Conservation (phyloP, 805 yeast genomes). For the Candida awuae region DNA sequence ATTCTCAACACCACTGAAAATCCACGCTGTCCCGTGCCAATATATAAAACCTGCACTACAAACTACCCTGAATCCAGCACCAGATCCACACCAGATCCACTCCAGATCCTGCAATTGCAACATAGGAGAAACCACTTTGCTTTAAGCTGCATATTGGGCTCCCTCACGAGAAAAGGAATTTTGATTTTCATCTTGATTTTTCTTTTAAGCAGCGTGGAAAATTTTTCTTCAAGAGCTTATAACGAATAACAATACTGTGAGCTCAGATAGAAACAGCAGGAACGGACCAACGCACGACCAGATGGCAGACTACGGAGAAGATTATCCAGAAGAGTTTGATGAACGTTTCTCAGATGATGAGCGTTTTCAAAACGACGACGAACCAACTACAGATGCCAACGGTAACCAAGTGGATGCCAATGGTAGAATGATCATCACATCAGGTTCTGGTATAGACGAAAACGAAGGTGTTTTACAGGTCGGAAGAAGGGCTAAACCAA, state of each 20-base stretch:
- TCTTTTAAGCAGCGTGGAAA: too few species aligned
- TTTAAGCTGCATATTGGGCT: too few species aligned
- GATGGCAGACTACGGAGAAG: conserved; percentile 53
- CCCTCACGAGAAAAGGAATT: too few species aligned
- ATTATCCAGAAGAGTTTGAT: conserved; percentile 34
- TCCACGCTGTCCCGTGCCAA: too few species aligned
- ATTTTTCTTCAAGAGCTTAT: too few species aligned
- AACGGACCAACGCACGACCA: conserved; percentile 1
- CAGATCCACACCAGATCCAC: too few species aligned
- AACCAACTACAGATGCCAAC: conserved; percentile 2
- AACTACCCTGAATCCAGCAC: too few species aligned
- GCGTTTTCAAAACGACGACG: conserved; percentile 27
- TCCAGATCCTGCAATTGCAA: too few species aligned
- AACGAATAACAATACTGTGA: neutral
- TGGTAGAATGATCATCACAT: conserved; percentile 57
- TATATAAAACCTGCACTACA: too few species aligned
- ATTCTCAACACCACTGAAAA: too few species aligned
- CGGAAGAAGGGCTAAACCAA: conserved; percentile 30
- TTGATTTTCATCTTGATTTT: too few species aligned
- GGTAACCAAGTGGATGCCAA: conserved; percentile 37
- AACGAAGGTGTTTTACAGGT: conserved; percentile 29
- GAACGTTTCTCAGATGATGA: conserved; percentile 35
- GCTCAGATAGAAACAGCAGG: conserved; percentile 1
- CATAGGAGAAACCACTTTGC: too few species aligned
- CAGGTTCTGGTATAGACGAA: conserved; percentile 31